Conservation (phyloP, 2,329 filamentous ascomycete species). For the Truncatella angustata region DNA sequence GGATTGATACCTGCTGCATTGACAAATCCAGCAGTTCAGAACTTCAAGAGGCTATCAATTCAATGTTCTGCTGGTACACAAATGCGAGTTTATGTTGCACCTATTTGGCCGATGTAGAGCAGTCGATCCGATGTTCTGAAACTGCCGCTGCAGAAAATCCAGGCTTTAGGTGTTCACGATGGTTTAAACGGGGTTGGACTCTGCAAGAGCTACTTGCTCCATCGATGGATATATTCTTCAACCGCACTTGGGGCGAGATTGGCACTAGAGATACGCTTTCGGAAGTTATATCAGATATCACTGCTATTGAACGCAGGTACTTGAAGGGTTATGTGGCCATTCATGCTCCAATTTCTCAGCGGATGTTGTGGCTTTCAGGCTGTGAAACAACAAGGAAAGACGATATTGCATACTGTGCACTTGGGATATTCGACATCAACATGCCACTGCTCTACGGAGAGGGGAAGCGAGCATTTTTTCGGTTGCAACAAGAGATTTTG, state of each 20-base stretch:
- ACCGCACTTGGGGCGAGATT: too few relatives aligned
- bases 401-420: neutral
- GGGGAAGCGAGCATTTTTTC: neutral
- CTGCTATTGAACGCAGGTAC: too few relatives aligned
- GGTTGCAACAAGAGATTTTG: neutral
- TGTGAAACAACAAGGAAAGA: neutral
- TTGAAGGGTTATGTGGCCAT: too few relatives aligned
- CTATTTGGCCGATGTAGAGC: neutral
- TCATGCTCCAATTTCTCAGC: too few relatives aligned
- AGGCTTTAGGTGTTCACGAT: too few relatives aligned
- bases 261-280: too few relatives aligned
- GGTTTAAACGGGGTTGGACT: too few relatives aligned
- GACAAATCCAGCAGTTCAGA: neutral
- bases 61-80: neutral
- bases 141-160: neutral
- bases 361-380: neutral
- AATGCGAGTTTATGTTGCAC: neutral
- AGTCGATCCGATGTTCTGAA: neutral
- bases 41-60: neutral
- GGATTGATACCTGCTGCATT: neutral
- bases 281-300: too few relatives aligned
- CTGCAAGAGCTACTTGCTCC: too few relatives aligned
- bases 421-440: neutral
- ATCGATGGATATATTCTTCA: too few relatives aligned
- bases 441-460: neutral